Evolutionary conservation across 768 basidiomycete genomes (phyloP).

Genomic region (Suillus sp.): DNA sequence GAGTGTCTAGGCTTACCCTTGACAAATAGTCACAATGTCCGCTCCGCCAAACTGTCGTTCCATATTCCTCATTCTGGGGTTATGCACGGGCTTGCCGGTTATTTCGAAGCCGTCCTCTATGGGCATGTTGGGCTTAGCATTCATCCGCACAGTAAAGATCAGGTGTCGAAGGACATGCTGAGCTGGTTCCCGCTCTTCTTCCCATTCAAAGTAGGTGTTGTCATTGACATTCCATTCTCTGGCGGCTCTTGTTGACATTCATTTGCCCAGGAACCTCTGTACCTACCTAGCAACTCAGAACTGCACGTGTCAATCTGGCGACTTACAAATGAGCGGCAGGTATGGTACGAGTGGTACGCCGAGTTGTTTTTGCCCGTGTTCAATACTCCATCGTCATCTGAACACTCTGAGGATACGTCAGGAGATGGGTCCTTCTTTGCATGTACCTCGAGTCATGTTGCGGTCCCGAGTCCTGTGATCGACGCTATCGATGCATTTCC

Average conservation of each 20-base stretch:
- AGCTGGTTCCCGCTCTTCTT: constrained; percentile 99
- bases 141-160: constrained; percentile 85
- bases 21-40: constrained; percentile 95
- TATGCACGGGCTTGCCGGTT: constrained; percentile 93
- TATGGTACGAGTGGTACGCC: constrained; percentile 99
- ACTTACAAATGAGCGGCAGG: constrained; percentile 81
- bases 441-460: constrained; percentile 32
- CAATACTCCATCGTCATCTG: constrained; percentile 29
- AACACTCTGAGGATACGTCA: constrained; percentile 20
- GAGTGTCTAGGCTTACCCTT: constrained; percentile 70
- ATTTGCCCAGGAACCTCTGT: constrained; percentile 77
- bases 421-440: constrained; percentile 25
- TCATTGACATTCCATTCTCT: constrained; percentile 14
- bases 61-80: constrained; percentile 94
- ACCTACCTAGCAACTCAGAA: constrained; percentile 90
- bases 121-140: constrained; percentile 90
- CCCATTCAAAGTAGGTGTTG: constrained; percentile 75
- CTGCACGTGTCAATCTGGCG: constrained; percentile 95
- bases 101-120: constrained; percentile 95
- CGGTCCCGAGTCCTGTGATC: constrained; percentile 67
- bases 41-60: constrained; percentile 84
- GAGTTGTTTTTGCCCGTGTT: constrained; percentile 84
- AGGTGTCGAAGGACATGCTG: constrained; percentile 93
- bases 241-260: neutral
- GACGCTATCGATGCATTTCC: constrained; percentile 59